Evolutionary conservation across 75 land plant species (phyloP).

Genomic region (Pinus albicaulis): DNA sequence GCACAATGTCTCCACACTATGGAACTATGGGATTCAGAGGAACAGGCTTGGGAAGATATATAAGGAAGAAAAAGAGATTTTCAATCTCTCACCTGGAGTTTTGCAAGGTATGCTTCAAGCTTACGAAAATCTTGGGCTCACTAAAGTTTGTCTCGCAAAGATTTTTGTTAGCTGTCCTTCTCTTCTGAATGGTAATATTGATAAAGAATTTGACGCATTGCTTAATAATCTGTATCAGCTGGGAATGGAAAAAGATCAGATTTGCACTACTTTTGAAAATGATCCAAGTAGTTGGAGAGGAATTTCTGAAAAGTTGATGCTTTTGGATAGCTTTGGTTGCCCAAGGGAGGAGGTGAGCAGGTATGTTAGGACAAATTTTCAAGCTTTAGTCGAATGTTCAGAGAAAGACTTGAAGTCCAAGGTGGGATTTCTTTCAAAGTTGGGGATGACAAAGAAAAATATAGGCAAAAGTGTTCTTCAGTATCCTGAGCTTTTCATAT

Average conservation of each 20-base stretch:
- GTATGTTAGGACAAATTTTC: constrained; percentile 26
- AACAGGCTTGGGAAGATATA: constrained; percentile 46
- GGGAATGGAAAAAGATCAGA: constrained; percentile 24
- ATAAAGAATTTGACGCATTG: constrained; percentile 24
- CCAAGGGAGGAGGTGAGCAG: constrained; percentile 15
- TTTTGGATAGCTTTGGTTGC: constrained; percentile 24
- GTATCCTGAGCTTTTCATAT: background rate
- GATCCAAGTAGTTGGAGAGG: constrained; percentile 33
- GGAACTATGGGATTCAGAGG: constrained; percentile 43
- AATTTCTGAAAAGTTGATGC: constrained; percentile 22
- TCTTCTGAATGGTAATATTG: constrained; percentile 32
- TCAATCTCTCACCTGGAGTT: constrained; percentile 31
- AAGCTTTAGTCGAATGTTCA: constrained; percentile 34
- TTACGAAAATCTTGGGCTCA: constrained; percentile 34
- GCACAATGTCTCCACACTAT: constrained; percentile 38
- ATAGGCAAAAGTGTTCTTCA: background rate
- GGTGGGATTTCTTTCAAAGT: constrained; percentile 30
- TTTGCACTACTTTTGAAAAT: constrained; percentile 20
- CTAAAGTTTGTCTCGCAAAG: constrained; percentile 18
- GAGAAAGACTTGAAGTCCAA: constrained; percentile 17
- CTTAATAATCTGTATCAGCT: constrained; percentile 19
- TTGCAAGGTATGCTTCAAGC: constrained; percentile 25
- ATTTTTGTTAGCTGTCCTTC: constrained; percentile 26
- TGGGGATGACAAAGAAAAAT: constrained; percentile 26
- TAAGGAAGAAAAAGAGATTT: constrained; percentile 29